Percentiles rank a stretch among this genome's conserved stretches.
Conservation (phyloP, 2,329 filamentous ascomycete species). For the Penicillium decumbens region DNA sequence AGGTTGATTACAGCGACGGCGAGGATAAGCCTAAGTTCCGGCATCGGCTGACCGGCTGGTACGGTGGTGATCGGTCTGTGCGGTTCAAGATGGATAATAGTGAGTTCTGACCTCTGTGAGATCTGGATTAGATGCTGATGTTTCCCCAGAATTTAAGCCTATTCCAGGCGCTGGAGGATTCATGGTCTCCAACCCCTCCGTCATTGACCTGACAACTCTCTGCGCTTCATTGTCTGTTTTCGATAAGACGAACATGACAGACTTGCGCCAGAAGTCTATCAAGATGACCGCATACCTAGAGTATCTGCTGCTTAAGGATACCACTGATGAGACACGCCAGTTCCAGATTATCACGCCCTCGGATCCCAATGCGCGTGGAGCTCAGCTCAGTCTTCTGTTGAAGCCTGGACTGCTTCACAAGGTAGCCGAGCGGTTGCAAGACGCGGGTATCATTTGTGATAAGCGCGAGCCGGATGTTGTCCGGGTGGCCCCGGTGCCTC, state of each 20-base stretch:
- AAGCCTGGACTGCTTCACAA: slow-evolving; percentile 64
- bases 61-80: slow-evolving; percentile 69
- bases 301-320: slow-evolving; percentile 51
- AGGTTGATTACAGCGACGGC: slow-evolving; percentile 37
- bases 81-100: slow-evolving; percentile 76
- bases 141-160: slow-evolving; percentile 59
- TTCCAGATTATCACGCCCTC: slow-evolving; percentile 65
- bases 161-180: slow-evolving; percentile 73
- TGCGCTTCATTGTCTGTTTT: slow-evolving; percentile 69
- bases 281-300: slow-evolving; percentile 72
- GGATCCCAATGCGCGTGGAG: slow-evolving; percentile 63
- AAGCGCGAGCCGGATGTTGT: slow-evolving; percentile 81
- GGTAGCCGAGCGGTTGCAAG: slow-evolving; percentile 60
- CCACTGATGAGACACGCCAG: slow-evolving; percentile 34
- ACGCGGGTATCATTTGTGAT: slow-evolving; percentile 71
- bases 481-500: slow-evolving; percentile 70
- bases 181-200: slow-evolving; percentile 75
- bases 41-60: slow-evolving; percentile 74
- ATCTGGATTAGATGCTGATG: slow-evolving; percentile 1
- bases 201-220: slow-evolving; percentile 68
- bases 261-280: slow-evolving; percentile 65
- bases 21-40: slow-evolving; percentile 51
- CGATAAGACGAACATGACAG: slow-evolving; percentile 62
- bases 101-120: slow-evolving; percentile 12
- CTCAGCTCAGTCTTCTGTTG: slow-evolving; percentile 73